Percentiles rank a stretch among this genome's conserved stretches.
These are phyloP conservation scores for Backusella luteola DNA, from an alignment of 192 early-diverging fungal genomes.

Conservation along the genomic window DNA sequence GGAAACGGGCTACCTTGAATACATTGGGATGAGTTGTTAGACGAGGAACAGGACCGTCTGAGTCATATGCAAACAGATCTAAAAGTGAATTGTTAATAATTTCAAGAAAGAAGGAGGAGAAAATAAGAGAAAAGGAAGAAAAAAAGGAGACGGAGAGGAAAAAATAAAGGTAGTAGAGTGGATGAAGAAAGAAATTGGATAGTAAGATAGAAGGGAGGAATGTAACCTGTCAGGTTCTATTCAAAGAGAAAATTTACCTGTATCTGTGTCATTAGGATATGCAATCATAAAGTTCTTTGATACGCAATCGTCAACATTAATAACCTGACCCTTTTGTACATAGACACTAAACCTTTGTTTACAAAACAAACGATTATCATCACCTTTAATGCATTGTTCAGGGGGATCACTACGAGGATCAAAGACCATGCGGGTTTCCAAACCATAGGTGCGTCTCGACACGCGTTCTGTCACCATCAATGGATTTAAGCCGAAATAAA, in stretches of 20 bases:
- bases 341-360: conserved; percentile 34
- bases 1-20: conserved; percentile 27
- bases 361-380: conserved; percentile 40
- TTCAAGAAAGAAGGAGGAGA: not conserved
- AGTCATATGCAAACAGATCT: conserved; percentile 31
- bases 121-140: not conserved
- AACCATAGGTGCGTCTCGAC: conserved; percentile 45
- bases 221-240: not conserved
- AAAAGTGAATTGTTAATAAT: not conserved
- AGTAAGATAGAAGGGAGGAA: not conserved
- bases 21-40: conserved; percentile 22
- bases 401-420: conserved; percentile 42
- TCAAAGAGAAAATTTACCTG: conserved; percentile 15
- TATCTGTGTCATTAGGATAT: conserved; percentile 33
- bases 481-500: conserved; percentile 48
- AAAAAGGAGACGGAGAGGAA: not conserved
- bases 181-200: not conserved
- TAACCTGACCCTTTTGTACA: conserved; percentile 33
- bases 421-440: conserved; percentile 44
- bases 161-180: not conserved
- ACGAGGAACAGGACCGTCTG: conserved; percentile 22
- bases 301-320: conserved; percentile 45
- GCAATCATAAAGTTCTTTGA: conserved; percentile 41
- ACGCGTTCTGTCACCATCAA: conserved; percentile 44
- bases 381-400: conserved; percentile 37